Base-by-base conservation (phyloP, 2,329 filamentous ascomycete genomes). In the Pseudogymnoascus sp. region DNA sequence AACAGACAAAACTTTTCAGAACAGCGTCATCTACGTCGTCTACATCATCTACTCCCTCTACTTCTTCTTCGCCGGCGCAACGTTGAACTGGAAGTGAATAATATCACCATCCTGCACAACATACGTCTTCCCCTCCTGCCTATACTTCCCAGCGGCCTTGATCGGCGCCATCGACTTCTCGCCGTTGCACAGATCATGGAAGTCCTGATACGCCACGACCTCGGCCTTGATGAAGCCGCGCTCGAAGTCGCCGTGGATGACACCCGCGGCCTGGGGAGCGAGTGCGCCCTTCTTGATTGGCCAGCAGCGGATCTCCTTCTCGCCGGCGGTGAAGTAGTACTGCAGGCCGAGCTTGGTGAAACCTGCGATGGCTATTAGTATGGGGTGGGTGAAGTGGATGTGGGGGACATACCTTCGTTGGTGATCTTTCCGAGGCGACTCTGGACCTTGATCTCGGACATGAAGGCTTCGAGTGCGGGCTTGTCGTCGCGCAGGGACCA, bases 301-400 rank as follows among this genome's bases (percentile, higher is more conserved):
- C 76, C 75, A 78, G 64, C 76, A 78, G 60, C 75, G 67, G 41
- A 78, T 74, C 64, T 78, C 76, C 66, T 78, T 78, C 70, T 78
- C 75, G 16, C 75, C 76, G 63, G 75, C 76, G 63, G 75, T 77
- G 60, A 78, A 78, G 67, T 77, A 77, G 64, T 78, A 78, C 62
- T 77, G 74, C 50, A 77, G 61, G 6, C 76, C 75, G 7, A 77
- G 71, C 65, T 77, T 77, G 1, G 69, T 76, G 60, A 77, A 77
- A 1, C 76, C 76, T 50, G 8, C 2, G 3, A 9, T 6, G 4
- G 14, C 0, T 18, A 8, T 50, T 50, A 50, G 25, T 16, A 2
- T 16, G 43, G 3, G 25, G 6, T 30, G 14, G 9, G 11, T 30
- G 25, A 6, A 1, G 3, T 3, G 22, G 25, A 16, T 16, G n/a